Evolutionary conservation across 2,329 filamentous ascomycete genomes (phyloP), one percentile per base, ranked within the genome.

Genomic region (Fonsecaea pedrosoi): DNA sequence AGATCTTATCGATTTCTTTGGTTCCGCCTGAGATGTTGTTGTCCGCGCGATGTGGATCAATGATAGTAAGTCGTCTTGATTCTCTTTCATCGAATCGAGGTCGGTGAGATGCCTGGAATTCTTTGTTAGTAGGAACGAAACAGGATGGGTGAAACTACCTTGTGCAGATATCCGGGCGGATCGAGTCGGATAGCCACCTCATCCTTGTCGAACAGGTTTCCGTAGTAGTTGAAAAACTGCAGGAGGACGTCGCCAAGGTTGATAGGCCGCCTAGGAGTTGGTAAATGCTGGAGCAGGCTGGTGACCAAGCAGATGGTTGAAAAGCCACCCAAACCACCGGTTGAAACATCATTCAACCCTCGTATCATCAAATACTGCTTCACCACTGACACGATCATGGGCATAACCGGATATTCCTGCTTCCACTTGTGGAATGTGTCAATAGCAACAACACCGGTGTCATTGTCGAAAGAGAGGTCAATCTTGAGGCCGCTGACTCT

Each of bases 11-110:
- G 7, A 90, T 91, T 71, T 92, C 90, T 54, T 83, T 85, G 0
- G 93, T 95, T 9, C 94, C 94, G 9, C 93, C 93, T 0, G 95
- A 90, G 32, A 99, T 95, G 74, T 99, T 95, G 76, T 98, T 98
- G 32, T 84, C 81, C 0, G 86, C 77, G 66, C 92, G 91, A 77
- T 98, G 97, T 0, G 95, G 95, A 75, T 99, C 95, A 66, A 97
- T 90, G 73, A 99, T 97, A 8, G 90, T 91, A 1, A 99, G 83
- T 1, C 92, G 88, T 59, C 6, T 90, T 84, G 13, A 77, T 78
- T 89, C 89, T 73, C 85, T 86, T 74, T 76, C 77, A 62, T 79
- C 78, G 48, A 89, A 87, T 3, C 72, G 71, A 64, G 72, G 70
- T 70, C 73, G 50, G 55, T 40, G 57, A 38, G 10, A 42, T 42